Evolutionary conservation across 192 early-diverging fungal genomes (phyloP), one percentile per base, ranked within the genome.

Genomic region (Radiomyces spectabilis): DNA sequence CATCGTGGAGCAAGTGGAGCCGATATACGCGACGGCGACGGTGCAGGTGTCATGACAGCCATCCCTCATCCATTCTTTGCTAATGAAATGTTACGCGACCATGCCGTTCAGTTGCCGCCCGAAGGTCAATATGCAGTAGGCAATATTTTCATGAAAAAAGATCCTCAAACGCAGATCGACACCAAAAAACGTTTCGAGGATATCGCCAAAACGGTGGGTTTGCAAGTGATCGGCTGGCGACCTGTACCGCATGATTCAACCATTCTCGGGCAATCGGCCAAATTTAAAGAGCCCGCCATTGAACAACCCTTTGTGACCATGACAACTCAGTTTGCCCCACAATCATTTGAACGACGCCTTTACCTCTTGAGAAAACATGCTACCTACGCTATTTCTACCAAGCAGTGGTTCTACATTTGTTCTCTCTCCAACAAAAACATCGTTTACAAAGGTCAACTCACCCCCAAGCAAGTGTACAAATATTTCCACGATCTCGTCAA

Each of bases 331-430:
- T 35, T 34, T 40, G 24, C 22, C 31, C 44, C 52, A 2, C 70
- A 65, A 49, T 70, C 65, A 19, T 93, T 99, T 63, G 85, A 93
- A 71, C 76, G 88, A 39, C 86, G 89, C 55, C 80, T 97, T 44
- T 97, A 92, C 64, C 48, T 95, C 15, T 72, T 99, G 61, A 80
- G 93, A 46, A 99, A 99, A 71, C 86, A 91, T 47, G 75, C 91
- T 10, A 91, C 88, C 30, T 91, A 91, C 67, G 82, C 85, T 30
- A 87, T 93, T 37, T 83, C 85, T 0, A 73, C 87, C 41, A 82
- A 84, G 53, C 92, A 89, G 68, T 93, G 91, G 91, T 95, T 95
- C 71, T 99, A 99, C 65, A 85, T 95, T 26, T 99, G 96, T 76
- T 97, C 96, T 22, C 79, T 99, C 25, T 92, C 89, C 7, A 88